Conservation (phyloP, 2,329 filamentous ascomycete species). For the Fusarium illudens region DNA sequence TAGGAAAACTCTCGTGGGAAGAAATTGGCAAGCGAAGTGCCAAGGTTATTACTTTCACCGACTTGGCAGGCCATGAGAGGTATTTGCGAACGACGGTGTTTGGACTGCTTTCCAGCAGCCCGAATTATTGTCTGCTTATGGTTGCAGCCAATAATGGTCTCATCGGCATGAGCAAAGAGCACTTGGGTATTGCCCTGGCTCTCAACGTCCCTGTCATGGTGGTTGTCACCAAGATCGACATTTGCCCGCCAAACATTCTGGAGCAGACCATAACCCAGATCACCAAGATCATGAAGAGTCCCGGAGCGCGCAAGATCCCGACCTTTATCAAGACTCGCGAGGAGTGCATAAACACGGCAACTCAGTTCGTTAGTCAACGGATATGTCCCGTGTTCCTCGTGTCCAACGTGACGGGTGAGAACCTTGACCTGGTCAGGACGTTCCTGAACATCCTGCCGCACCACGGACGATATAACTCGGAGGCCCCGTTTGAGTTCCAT, state of each 20-base stretch:
- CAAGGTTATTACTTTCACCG: conserved; percentile 96
- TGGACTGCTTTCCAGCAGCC: conserved; percentile 90
- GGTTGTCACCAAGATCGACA: conserved; percentile 97
- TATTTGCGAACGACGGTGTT: conserved; percentile 97
- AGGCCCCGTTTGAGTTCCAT: conserved; percentile 91
- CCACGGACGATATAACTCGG: conserved; percentile 88
- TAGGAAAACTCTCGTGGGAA: conserved; percentile 84
- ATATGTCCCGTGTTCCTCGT: conserved; percentile 99
- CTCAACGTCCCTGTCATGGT: conserved; percentile 98
- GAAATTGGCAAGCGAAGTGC: conserved; percentile 95
- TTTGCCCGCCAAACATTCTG: conserved; percentile 94
- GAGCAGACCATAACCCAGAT: conserved; percentile 93
- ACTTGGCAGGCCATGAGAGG: conserved; percentile 93
- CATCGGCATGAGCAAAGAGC: conserved; percentile 98
- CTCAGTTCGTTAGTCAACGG: conserved; percentile 92
- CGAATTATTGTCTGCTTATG: conserved; percentile 98
- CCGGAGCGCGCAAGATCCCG: conserved; percentile 92
- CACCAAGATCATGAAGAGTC: conserved; percentile 91
- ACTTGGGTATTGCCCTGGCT: conserved; percentile 91
- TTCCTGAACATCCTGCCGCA: conserved; percentile 97
- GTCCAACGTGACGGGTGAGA: conserved; percentile 95
- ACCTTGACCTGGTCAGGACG: conserved; percentile 86
- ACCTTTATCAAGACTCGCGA: conserved; percentile 93
- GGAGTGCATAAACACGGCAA: conserved; percentile 93
- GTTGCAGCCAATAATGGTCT: conserved; percentile 97